These are phyloP conservation scores for Polygonum aviculare DNA, from an alignment of 148 eudicot genomes.

Conservation along the genomic window DNA sequence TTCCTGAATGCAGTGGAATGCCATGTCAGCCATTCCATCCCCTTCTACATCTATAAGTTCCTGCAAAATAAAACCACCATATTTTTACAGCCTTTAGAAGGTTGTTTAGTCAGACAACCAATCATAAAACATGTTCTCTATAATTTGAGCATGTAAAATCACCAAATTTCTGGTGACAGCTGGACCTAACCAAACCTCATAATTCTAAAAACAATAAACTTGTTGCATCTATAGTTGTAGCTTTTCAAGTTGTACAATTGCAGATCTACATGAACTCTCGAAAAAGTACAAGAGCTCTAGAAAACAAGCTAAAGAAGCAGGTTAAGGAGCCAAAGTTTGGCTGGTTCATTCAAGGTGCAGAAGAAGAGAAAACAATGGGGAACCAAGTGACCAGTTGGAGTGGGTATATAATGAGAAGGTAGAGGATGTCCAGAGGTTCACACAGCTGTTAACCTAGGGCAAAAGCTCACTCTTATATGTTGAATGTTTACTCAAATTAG, in stretches of 20 bases:
- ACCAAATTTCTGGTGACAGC: background rate
- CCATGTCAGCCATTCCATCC: slow-evolving; percentile 99
- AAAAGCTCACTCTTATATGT: background rate
- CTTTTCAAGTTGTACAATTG: background rate
- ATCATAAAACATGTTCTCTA: slow-evolving; percentile 1
- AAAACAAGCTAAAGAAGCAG: background rate
- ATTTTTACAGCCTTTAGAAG: background rate
- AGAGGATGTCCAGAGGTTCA: background rate
- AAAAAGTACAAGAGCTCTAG: background rate
- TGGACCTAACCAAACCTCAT: background rate
- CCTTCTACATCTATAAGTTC: slow-evolving; percentile 99
- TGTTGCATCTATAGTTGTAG: background rate
- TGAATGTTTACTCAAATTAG: background rate
- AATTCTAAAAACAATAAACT: background rate
- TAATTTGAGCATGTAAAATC: background rate
- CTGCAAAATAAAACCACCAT: slow-evolving; percentile 31
- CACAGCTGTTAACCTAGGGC: background rate
- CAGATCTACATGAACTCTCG: background rate
- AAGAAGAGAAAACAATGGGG: background rate
- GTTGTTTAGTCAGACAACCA: background rate
- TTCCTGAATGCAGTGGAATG: slow-evolving; percentile 94
- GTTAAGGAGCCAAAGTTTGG: background rate
- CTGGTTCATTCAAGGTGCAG: background rate
- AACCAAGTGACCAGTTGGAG: background rate
- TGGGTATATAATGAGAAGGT: background rate